Base-by-base conservation (phyloP, 2,329 filamentous ascomycete genomes). In the Colletotrichum acutatum region DNA sequence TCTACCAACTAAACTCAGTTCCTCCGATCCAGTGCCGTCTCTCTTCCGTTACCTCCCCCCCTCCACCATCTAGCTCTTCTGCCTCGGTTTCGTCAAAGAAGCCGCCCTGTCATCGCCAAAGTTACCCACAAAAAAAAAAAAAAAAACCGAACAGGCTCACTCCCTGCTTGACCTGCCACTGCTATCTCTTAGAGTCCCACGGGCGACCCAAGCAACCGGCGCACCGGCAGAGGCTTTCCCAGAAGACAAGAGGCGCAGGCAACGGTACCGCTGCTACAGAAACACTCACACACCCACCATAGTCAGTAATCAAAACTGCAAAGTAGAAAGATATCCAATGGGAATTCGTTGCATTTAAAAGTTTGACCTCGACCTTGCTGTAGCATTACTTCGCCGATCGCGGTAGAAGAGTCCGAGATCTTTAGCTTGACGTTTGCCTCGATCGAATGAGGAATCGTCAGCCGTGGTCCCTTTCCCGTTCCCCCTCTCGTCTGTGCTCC, bases 81-180 rank as follows among this genome's bases (percentile, higher is more conserved):
- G 24, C 30, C 62, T 54, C 34, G 32, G 56, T 67, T 67, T 71
- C 63, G 60, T 56, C 26, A n/a, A n/a, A 49, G 7, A n/a, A 49
- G 8, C 42, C n/a, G 46, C 32, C 22, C 46, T 56, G 46, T 54
- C 61, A 54, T 46, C n/a, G 32, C 7, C 59, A 30, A 32, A 30
- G 24, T 26, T 14, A 26, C 8, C n/a, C n/a, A n/a, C n/a, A n/a
- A n/a, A n/a, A n/a, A n/a, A n/a, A n/a, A n/a, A n/a, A n/a, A 52
- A 5, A 24, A 34, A 52, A 5, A 16, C 11, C 11, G n/a, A 62
- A 52, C 57, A 49, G 67, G 52, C 67, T 12, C 42, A 9, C 37
- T 59, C 61, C 60, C 54, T 59, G 61, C 32, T 49, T 34, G 61
- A 57, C 60, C 37, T 65, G 34, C 53, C n/a, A 42, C 37, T 34